Conservation (phyloP, 148 eudicot species). For the Chenopodium formosanum region DNA sequence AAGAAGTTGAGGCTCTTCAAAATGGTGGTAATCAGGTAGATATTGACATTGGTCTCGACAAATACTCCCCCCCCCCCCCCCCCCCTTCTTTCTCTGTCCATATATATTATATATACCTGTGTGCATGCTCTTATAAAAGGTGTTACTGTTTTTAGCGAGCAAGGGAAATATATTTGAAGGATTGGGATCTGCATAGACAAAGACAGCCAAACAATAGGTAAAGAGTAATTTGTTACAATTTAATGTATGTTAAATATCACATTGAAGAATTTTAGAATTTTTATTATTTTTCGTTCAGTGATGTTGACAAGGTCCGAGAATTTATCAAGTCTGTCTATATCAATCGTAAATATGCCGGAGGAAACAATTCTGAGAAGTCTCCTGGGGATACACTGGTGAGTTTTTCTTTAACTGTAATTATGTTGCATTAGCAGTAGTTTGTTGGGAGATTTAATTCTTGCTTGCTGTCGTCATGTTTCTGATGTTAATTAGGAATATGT, state of each 20-base stretch:
- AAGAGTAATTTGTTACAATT: constrained; percentile 9
- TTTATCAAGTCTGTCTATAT: constrained; percentile 84
- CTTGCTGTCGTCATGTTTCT: not conserved
- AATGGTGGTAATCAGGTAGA: constrained; percentile 95
- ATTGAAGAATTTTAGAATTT: constrained; percentile 5
- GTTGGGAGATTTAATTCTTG: not conserved
- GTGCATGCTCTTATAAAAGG: not conserved
- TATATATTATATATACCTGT: not conserved
- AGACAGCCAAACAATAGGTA: constrained; percentile 82
- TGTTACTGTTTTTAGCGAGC: constrained; percentile 61
- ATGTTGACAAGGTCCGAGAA: constrained; percentile 76
- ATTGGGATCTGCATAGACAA: constrained; percentile 73
- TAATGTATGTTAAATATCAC: not conserved
- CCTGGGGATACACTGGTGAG: constrained; percentile 61
- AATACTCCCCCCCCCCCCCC: not conserved
- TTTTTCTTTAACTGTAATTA: not conserved
- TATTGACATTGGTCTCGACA: constrained; percentile 6
- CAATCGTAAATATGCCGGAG: constrained; percentile 61
- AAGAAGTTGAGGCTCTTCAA: constrained; percentile 95
- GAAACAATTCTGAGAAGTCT: constrained; percentile 65
- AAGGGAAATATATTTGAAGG: constrained; percentile 65
- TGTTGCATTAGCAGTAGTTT: not conserved
- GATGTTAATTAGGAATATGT: not conserved
- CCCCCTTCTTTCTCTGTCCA: not conserved
- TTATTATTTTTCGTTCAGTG: constrained; percentile 41